Evolutionary conservation across 768 basidiomycete genomes (phyloP).

Genomic region (Boletus huronensis): DNA sequence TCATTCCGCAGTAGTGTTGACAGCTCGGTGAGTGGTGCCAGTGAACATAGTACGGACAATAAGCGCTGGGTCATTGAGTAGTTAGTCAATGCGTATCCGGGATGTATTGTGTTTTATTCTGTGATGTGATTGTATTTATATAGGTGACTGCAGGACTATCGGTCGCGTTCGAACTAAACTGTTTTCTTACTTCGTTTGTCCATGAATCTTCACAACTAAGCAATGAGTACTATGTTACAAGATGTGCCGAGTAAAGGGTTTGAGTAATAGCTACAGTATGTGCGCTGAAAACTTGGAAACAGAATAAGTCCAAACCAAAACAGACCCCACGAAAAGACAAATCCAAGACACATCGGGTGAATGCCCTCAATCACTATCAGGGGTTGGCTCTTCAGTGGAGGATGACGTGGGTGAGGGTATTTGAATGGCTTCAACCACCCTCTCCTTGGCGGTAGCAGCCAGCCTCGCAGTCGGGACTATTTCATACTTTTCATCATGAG

Average conservation of each 20-base stretch:
- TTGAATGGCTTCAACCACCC: conserved; percentile 55
- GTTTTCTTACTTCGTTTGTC: not conserved
- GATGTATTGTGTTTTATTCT: not conserved
- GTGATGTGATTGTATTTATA: not conserved
- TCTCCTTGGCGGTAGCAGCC: conserved; percentile 54
- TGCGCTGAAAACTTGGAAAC: not conserved
- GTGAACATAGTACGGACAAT: not conserved
- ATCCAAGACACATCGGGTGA: not conserved
- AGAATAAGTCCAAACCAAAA: not conserved
- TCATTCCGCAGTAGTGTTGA: not conserved
- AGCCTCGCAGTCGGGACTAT: conserved; percentile 52
- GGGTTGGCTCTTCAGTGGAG: conserved; percentile 34
- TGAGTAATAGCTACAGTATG: conserved; percentile 18
- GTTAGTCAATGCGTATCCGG: not conserved
- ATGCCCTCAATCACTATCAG: conserved; percentile 25
- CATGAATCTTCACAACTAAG: not conserved
- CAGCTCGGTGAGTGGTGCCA: conserved; percentile 7
- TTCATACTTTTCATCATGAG: conserved; percentile 48
- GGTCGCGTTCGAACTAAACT: not conserved
- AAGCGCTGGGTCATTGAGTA: conserved; percentile 33
- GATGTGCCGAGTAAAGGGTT: not conserved
- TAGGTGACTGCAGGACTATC: not conserved
- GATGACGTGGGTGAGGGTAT: conserved; percentile 50
- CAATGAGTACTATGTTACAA: conserved; percentile 8
- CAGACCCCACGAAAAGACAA: not conserved